Conservation (phyloP, 768 basidiomycete species). For the Pluteus cervinus region DNA sequence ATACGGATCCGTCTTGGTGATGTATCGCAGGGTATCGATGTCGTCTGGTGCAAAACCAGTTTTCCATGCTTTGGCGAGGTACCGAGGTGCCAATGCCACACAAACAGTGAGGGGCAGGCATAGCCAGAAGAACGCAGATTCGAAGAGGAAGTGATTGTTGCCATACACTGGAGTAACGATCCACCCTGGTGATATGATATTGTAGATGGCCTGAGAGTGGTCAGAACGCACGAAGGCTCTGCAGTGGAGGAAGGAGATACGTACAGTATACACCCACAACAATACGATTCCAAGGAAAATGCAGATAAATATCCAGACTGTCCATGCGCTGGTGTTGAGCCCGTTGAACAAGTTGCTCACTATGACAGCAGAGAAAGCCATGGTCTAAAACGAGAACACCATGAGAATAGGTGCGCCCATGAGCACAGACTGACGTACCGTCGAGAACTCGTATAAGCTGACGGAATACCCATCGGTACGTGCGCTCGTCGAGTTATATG, state of each 20-base stretch:
- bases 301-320: slow-evolving; percentile 80
- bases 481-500: slow-evolving; percentile 67
- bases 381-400: slow-evolving; percentile 39
- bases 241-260: slow-evolving; percentile 14
- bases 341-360: slow-evolving; percentile 80
- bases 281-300: slow-evolving; percentile 77
- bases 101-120: slow-evolving; percentile 62
- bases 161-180: slow-evolving; percentile 67
- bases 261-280: slow-evolving; percentile 72
- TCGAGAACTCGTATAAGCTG: slow-evolving; percentile 74
- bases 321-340: slow-evolving; percentile 86
- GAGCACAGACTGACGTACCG: slow-evolving; percentile 41
- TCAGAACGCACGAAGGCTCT: neutral
- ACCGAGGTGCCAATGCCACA: slow-evolving; percentile 74
- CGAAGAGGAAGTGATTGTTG: slow-evolving; percentile 71
- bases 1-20: slow-evolving; percentile 59
- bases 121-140: slow-evolving; percentile 85
- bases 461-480: slow-evolving; percentile 77
- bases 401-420: slow-evolving; percentile 1
- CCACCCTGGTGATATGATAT: slow-evolving; percentile 67
- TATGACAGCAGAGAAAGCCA: slow-evolving; percentile 78
- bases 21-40: slow-evolving; percentile 70
- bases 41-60: slow-evolving; percentile 71
- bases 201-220: slow-evolving; percentile 62
- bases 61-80: slow-evolving; percentile 63